Conservation (phyloP, 768 basidiomycete genomes). For the Clitopilus hobsonii region DNA sequence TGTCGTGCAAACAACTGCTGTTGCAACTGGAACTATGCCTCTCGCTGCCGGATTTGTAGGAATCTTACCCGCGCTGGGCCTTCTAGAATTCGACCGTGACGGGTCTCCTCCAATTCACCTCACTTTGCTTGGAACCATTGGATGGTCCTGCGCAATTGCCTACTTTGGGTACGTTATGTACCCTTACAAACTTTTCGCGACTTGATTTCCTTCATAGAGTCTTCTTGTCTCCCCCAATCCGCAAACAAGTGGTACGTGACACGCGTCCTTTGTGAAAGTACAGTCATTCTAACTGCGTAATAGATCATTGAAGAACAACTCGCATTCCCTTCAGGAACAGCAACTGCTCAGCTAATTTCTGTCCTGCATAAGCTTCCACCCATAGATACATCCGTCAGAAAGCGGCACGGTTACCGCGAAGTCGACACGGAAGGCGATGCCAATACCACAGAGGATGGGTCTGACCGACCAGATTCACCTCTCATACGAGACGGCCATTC, state of each 20-base stretch:
- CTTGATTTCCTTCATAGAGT: constrained; percentile 44
- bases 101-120: constrained; percentile 73
- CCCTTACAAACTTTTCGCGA: background rate
- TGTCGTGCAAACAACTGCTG: constrained; percentile 92
- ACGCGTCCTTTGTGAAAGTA: constrained; percentile 7
- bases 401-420: constrained; percentile 52
- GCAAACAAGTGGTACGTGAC: constrained; percentile 82
- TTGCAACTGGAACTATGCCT: constrained; percentile 90
- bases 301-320: constrained; percentile 94
- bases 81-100: constrained; percentile 72
- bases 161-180: constrained; percentile 72
- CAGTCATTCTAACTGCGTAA: background rate
- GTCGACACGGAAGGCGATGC: constrained; percentile 29
- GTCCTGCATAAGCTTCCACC: constrained; percentile 78
- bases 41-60: constrained; percentile 86
- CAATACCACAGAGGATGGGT: constrained; percentile 12
- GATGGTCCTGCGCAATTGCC: constrained; percentile 88
- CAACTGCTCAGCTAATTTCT: constrained; percentile 92
- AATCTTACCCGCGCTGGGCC: constrained; percentile 83
- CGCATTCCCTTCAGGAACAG: constrained; percentile 91
- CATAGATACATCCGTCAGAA: constrained; percentile 53
- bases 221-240: constrained; percentile 92
- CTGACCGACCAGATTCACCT: background rate
- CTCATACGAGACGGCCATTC: background rate
- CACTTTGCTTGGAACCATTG: constrained; percentile 67